Evolutionary conservation across 2,329 filamentous ascomycete genomes (phyloP), one percentile per base, ranked within the genome.

Genomic region (Hypomyces rosellus): DNA sequence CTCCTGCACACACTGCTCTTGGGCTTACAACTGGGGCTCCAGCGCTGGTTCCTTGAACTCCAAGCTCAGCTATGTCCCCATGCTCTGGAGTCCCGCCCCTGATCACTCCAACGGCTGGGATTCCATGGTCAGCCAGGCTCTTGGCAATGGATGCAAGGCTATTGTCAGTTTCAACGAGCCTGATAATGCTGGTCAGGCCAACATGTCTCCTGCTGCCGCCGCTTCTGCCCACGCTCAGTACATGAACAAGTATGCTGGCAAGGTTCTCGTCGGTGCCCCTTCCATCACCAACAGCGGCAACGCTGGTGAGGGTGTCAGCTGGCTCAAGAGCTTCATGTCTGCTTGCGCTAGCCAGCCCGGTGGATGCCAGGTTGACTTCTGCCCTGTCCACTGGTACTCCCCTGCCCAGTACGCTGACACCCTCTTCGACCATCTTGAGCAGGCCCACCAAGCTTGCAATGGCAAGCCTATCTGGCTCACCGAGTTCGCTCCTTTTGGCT

Each of bases 111-210:
- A 58, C 48, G 63, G 61, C 59, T 88, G 84, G 82, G 57, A 61
- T 33, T 42, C 53, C 13, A 74, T 76, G 54, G 81, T 75, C 42
- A 63, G 74, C 48, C 62, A 65, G 14, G 78, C 80, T 54, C 75
- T 86, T 54, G 58, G 65, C 46, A 63, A 64, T 12, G 84, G 84
- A 50, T 69, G 76, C 56, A 77, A 73, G 55, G 72, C 75, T 59
- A 65, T 88, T 49, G 75, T 88, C 61, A 75, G 76, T 65, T 87
- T 86, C 78, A 89, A 89, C 75, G 85, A 89, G 74, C 82, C 82
- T 42, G 85, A 89, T 65, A 75, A 76, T 55, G 57, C 58, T 12
- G 63, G 63, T n/a, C 84, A 88, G 69, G 71, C 81, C 59, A 79
- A 84, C 71, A 63, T 85, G 63, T 64, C 67, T 20, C 69, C 81